These are phyloP conservation scores for Austroboletus novae-zelandiae DNA, from an alignment of 1,284 basidiomycete species.

Conservation along the genomic window DNA sequence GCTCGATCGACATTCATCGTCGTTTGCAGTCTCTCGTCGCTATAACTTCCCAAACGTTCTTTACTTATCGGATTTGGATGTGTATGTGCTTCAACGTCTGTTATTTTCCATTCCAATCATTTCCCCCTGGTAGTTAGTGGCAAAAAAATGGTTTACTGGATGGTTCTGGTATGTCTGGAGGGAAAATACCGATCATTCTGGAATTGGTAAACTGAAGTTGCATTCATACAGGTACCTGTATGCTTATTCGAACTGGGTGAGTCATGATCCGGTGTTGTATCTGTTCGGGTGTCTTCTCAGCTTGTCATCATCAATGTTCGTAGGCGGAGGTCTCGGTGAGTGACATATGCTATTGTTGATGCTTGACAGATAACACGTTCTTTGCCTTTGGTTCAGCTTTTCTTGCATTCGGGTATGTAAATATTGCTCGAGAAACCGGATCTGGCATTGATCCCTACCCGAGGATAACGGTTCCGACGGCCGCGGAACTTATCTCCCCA, in stretches of 20 bases:
- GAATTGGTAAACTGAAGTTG: not conserved
- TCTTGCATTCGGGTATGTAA: conserved; percentile 2
- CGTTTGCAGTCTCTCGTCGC: not conserved
- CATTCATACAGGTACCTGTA: conserved; percentile 1
- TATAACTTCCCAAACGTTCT: conserved; percentile 3
- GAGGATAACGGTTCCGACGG: conserved; percentile 1
- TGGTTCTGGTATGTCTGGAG: not conserved
- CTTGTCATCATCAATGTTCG: not conserved
- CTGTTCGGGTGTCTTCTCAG: not conserved
- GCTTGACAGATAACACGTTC: not conserved
- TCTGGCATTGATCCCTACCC: not conserved
- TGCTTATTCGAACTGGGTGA: conserved; percentile 6
- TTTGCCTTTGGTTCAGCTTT: not conserved
- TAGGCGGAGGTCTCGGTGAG: conserved; percentile 7
- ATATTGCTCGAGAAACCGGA: not conserved
- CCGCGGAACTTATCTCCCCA: not conserved
- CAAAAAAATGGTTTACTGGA: conserved; percentile 2
- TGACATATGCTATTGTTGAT: not conserved
- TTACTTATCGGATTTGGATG: conserved; percentile 7
- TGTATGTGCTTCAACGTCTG: conserved; percentile 1
- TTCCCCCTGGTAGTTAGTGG: not conserved
- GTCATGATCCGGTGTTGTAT: not conserved
- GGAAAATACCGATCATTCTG: not conserved
- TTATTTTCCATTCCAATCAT: not conserved
- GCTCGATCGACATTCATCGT: not conserved